phyloP scores from a whole-genome alignment of 208 protist species.

The Lotmaria passim region DNA sequence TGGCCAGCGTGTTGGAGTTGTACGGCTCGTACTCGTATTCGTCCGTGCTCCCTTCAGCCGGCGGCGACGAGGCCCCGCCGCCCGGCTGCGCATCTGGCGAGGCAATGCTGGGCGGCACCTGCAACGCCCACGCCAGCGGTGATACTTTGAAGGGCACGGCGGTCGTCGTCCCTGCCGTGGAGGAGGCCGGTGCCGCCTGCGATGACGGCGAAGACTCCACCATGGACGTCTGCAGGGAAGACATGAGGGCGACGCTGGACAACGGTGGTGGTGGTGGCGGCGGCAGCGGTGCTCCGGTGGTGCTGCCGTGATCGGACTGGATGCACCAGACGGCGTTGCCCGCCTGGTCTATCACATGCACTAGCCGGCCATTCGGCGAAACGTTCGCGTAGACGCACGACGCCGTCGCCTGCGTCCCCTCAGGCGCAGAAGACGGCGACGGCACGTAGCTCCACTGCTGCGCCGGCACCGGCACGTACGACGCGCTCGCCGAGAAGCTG shows the following conservation, averaged over 20 bases:
- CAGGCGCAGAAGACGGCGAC: neutral
- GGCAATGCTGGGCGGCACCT: neutral
- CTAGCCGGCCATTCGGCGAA: slow-evolving; percentile 1
- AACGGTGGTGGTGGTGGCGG: neutral
- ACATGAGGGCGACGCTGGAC: neutral
- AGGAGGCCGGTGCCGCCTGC: neutral
- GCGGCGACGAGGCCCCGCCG: slow-evolving; percentile 3
- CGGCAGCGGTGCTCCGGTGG: neutral
- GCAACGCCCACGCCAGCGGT: neutral
- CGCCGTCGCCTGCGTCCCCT: neutral
- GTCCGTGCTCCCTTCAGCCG: slow-evolving; percentile 1
- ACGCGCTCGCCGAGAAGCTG: slow-evolving; percentile 17
- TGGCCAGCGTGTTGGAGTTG: slow-evolving; percentile 34
- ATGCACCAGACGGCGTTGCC: slow-evolving; percentile 15
- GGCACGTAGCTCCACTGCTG: slow-evolving; percentile 9
- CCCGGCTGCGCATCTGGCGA: neutral
- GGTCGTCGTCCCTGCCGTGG: neutral
- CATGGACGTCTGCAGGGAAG: neutral
- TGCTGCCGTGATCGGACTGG: slow-evolving; percentile 6
- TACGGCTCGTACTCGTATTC: slow-evolving; percentile 40
- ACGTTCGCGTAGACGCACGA: slow-evolving; percentile 9
- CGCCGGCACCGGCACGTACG: slow-evolving; percentile 13
- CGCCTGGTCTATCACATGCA: slow-evolving; percentile 13
- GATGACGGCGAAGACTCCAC: neutral
- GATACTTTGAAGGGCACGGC: slow-evolving; percentile 6